Percentiles rank a stretch among this genome's conserved stretches.
These are phyloP conservation scores for Sugiyamaella lignohabitans DNA, from an alignment of 805 yeast species.

Conservation along the genomic window DNA sequence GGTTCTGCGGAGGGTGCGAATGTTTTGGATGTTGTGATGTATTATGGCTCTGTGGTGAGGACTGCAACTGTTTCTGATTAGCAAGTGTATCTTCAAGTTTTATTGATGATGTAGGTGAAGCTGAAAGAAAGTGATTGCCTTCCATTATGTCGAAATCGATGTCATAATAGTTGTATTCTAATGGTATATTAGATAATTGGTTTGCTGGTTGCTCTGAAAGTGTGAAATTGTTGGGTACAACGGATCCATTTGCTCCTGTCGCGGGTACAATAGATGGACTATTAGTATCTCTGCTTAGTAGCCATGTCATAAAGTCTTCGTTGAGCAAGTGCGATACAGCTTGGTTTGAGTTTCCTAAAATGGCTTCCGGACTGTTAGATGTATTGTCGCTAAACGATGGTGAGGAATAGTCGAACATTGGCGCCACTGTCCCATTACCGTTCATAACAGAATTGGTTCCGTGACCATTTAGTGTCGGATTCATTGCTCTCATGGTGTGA, in stretches of 20 bases:
- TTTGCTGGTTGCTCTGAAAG: too few relatives aligned
- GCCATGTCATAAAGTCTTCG: conserved; percentile 23
- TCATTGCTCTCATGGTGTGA: too few relatives aligned
- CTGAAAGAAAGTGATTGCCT: background rate
- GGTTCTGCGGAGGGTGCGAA: background rate
- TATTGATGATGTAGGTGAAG: background rate
- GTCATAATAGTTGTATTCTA: background rate
- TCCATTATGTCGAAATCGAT: background rate
- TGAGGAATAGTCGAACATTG: conserved; percentile 5
- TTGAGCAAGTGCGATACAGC: conserved; percentile 19
- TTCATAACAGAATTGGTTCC: too few relatives aligned
- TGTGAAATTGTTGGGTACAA: background rate
- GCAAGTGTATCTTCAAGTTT: background rate
- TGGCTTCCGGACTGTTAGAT: conserved; percentile 16
- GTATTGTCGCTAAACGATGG: conserved; percentile 17
- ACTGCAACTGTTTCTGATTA: too few relatives aligned
- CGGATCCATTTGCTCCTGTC: background rate
- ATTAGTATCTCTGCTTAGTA: conserved; percentile 11
- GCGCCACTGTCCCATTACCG: background rate
- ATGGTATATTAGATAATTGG: background rate
- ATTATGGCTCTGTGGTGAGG: background rate
- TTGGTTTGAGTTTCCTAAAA: conserved; percentile 19
- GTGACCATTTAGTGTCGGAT: too few relatives aligned
- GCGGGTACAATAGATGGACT: background rate
- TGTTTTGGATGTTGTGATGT: too few relatives aligned